Percentiles rank a stretch among this genome's conserved stretches.
Evolutionary conservation across 2,329 filamentous ascomycete genomes (phyloP).

Genomic region (Xylariaceae sp.): DNA sequence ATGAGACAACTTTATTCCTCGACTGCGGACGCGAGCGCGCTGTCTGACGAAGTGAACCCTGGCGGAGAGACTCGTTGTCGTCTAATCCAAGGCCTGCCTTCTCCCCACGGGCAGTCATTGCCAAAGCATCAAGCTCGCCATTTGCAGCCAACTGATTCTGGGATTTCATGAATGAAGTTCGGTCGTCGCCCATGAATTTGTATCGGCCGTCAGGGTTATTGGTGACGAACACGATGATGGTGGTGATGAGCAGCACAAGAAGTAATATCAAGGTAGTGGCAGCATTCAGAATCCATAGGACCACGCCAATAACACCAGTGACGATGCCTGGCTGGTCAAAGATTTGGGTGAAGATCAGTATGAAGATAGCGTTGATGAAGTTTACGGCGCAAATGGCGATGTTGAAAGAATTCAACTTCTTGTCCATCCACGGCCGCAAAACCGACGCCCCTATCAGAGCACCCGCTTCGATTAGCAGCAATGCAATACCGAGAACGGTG

Average conservation of each 20-base stretch:
- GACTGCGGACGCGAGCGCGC: slow-evolving; percentile 34
- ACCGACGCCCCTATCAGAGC: slow-evolving; percentile 75
- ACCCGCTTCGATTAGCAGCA: slow-evolving; percentile 76
- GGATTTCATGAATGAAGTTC: slow-evolving; percentile 96
- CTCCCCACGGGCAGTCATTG: slow-evolving; percentile 83
- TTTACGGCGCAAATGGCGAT: slow-evolving; percentile 87
- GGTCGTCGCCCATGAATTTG: slow-evolving; percentile 93
- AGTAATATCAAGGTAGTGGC: slow-evolving; percentile 77
- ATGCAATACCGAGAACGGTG: slow-evolving; percentile 71
- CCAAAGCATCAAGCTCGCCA: slow-evolving; percentile 85
- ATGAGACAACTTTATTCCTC: slow-evolving; percentile 8
- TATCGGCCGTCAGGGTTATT: slow-evolving; percentile 95
- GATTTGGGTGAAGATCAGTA: slow-evolving; percentile 81
- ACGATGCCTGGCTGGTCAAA: slow-evolving; percentile 82
- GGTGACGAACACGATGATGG: slow-evolving; percentile 69
- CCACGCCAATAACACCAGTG: slow-evolving; percentile 80
- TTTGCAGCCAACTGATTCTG: slow-evolving; percentile 72
- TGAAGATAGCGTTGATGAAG: slow-evolving; percentile 84
- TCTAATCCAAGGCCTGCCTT: slow-evolving; percentile 57
- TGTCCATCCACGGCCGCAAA: slow-evolving; percentile 95
- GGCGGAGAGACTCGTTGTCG: slow-evolving; percentile 64
- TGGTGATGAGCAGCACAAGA: slow-evolving; percentile 74
- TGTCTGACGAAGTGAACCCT: slow-evolving; percentile 49
- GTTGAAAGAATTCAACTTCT: slow-evolving; percentile 95
- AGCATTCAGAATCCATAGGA: slow-evolving; percentile 85